These are phyloP conservation scores for Pythium sukuiense DNA, from an alignment of 352 stramenopile species.

Conservation along the genomic window DNA sequence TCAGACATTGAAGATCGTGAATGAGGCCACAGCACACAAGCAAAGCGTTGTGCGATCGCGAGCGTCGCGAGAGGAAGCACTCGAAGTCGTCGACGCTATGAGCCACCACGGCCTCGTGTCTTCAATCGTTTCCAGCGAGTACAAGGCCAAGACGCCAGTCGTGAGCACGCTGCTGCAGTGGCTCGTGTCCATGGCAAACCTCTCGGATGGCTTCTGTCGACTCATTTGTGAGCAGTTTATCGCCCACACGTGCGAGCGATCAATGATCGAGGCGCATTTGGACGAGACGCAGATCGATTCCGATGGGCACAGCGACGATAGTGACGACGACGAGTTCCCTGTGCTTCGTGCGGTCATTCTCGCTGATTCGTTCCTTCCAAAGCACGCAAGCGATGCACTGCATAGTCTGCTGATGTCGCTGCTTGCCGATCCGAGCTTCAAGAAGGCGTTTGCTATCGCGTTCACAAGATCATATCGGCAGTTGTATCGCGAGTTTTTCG, in stretches of 20 bases:
- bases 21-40: constrained; percentile 73
- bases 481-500: constrained; percentile 75
- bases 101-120: constrained; percentile 69
- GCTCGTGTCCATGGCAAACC: constrained; percentile 75
- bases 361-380: constrained; percentile 80
- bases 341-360: constrained; percentile 80
- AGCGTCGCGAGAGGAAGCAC: constrained; percentile 62
- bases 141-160: constrained; percentile 63
- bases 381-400: constrained; percentile 72
- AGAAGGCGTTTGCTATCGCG: constrained; percentile 93
- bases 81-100: constrained; percentile 70
- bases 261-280: constrained; percentile 25
- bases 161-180: constrained; percentile 78
- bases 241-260: constrained; percentile 19
- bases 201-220: constrained; percentile 78
- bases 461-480: constrained; percentile 95
- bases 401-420: constrained; percentile 96
- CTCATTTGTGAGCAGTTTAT: constrained; percentile 80
- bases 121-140: constrained; percentile 80
- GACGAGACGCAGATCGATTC: constrained; percentile 8
- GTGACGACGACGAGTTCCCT: constrained; percentile 41
- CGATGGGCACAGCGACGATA: constrained; percentile 35
- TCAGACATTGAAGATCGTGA: constrained; percentile 81
- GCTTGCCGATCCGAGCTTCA: constrained; percentile 96
- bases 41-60: constrained; percentile 70